Percentiles rank a stretch among this genome's conserved stretches.
These are phyloP conservation scores for Polyplosphaeria fusca DNA, from an alignment of 495 filamentous ascomycete species.

Conservation along the genomic window DNA sequence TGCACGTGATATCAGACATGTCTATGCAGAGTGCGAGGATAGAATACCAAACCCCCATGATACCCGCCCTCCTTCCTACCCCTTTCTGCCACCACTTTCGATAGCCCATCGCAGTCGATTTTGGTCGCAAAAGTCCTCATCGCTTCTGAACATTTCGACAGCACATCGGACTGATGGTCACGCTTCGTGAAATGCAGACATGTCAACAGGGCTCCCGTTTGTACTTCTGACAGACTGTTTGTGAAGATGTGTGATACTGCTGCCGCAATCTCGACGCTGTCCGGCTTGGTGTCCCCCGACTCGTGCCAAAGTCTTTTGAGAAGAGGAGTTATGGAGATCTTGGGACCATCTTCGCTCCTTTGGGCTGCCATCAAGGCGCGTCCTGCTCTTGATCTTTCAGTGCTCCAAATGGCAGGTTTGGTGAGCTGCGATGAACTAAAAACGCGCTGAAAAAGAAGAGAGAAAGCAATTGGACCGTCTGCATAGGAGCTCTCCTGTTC, in stretches of 20 bases:
- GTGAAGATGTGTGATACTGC: conserved; percentile 88
- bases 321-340: conserved; percentile 72
- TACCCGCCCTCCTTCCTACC: conserved; percentile 67
- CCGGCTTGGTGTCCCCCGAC: conserved; percentile 52
- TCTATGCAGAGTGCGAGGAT: background rate
- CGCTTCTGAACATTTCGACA: conserved; percentile 66
- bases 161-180: conserved; percentile 74
- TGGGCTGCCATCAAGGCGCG: too few relatives aligned
- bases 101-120: conserved; percentile 59
- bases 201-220: conserved; percentile 80
- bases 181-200: conserved; percentile 81
- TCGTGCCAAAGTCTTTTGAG: conserved; percentile 74
- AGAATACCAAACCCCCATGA: conserved; percentile 38
- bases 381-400: too few relatives aligned
- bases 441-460: too few relatives aligned
- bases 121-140: conserved; percentile 68
- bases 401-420: too few relatives aligned
- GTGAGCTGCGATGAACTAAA: too few relatives aligned
- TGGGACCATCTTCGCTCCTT: too few relatives aligned
- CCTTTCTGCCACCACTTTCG: conserved; percentile 53
- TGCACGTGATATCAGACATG: conserved; percentile 36
- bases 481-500: too few relatives aligned
- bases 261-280: conserved; percentile 76
- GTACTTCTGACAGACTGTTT: conserved; percentile 74
- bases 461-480: too few relatives aligned